Evolutionary conservation across 2,329 filamentous ascomycete genomes (phyloP), one percentile per base, ranked within the genome.

Genomic region (Paramyrothecium sp.): DNA sequence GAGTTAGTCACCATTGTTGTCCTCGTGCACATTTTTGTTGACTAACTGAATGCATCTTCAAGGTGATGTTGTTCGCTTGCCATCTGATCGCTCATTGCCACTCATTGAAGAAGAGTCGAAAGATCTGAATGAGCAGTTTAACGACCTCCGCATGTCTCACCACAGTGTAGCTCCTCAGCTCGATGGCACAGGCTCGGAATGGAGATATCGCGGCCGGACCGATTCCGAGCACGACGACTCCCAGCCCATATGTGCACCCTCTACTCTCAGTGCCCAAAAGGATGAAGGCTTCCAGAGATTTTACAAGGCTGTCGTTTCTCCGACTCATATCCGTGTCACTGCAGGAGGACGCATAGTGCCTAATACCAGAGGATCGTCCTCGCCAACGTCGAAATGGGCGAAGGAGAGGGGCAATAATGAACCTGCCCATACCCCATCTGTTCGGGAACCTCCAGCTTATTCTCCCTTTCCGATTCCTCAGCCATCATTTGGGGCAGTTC

Each of bases 221-320:
- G 75, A 75, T 19, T 75, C 74, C 1, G 77, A 82, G 60, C 63
- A 74, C n/a, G 64, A 69, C 19, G 69, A 71, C 48, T 71, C 67
- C 47, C 80, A 81, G 51, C 82, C 83, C 7, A 72, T 85, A 38
- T 73, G 80, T 53, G 84, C 84, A 21, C 85, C 85, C 12, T 69
- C 77, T 20, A 82, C 78, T 10, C 69, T 82, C 34, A 71, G 69
- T 41, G 80, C 82, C 23, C 85, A 88, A 67, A 81, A 82, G 62
- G 80, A 80, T 34, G 84, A 88, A 67, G 86, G 86, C n/a, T 89
- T 89, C 63, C 82, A 87, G 68, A 78, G 81, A 54, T 89, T 89
- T 67, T 88, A 86, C 73, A 85, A 86, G 67, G 85, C 86, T 12
- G 86, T 89, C n/a, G 80, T 84, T 4, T 89, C 86, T 34, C 86